phyloP scores from a whole-genome alignment of 768 basidiomycete genomes.

The Hygrocybe punicea region DNA sequence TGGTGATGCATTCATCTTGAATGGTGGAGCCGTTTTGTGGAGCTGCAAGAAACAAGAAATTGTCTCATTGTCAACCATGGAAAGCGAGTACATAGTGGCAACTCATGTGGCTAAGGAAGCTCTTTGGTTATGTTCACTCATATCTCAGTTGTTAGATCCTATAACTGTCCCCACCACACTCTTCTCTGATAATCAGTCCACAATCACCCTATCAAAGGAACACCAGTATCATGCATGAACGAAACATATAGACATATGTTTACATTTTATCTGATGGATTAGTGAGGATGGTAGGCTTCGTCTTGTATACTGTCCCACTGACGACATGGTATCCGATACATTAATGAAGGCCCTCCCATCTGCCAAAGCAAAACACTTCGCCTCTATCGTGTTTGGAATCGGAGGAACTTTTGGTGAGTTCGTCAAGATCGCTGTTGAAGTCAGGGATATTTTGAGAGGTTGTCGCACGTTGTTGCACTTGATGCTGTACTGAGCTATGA shows the following conservation, averaged over 20 bases:
- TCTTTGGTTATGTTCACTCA: conserved; percentile 26
- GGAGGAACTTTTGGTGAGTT: too few relatives aligned
- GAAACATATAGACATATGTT: conserved; percentile 36
- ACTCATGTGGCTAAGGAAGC: too few relatives aligned
- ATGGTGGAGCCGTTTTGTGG: conserved; percentile 30
- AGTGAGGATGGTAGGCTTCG: conserved; percentile 11
- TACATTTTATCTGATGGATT: conserved; percentile 28
- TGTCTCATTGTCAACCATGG: conserved; percentile 15
- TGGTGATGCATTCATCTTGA: conserved; percentile 29
- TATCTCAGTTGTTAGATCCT: conserved; percentile 14
- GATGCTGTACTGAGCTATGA: too few relatives aligned
- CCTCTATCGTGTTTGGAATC: too few relatives aligned
- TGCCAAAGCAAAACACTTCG: too few relatives aligned
- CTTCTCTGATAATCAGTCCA: too few relatives aligned
- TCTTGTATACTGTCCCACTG: conserved; percentile 14
- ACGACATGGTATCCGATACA: conserved; percentile 30
- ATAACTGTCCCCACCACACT: conserved; percentile 7
- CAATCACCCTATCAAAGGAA: too few relatives aligned
- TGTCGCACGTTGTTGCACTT: too few relatives aligned
- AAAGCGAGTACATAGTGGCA: conserved; percentile 18
- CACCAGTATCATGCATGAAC: conserved; percentile 28
- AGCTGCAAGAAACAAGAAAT: conserved; percentile 22
- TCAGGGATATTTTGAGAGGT: too few relatives aligned
- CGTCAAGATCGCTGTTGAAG: too few relatives aligned
- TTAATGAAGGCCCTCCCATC: conserved; percentile 26